These are phyloP conservation scores for Gremmenia infestans DNA, from an alignment of 2,329 filamentous ascomycete species.

Conservation along the genomic window DNA sequence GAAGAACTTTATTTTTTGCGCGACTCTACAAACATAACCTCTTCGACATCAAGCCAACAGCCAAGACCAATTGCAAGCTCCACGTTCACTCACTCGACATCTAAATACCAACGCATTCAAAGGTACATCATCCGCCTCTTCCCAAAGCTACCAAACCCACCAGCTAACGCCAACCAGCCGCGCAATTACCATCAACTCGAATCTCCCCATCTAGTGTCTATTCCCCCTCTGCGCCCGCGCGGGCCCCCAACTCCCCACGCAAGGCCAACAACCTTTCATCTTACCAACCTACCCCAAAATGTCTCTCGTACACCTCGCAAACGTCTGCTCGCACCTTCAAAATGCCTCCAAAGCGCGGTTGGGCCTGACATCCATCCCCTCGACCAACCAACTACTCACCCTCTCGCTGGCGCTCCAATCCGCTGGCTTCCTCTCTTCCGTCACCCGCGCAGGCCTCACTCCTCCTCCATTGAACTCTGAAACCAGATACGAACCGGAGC, in stretches of 20 bases:
- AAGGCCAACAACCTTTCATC: background rate
- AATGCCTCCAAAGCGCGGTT: constrained; percentile 67
- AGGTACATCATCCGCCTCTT: too few relatives aligned
- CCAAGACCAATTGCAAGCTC: too few relatives aligned
- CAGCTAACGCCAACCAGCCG: too few relatives aligned
- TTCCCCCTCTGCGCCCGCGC: constrained; percentile 19
- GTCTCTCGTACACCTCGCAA: constrained; percentile 66
- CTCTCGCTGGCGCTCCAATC: constrained; percentile 62
- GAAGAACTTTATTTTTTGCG: too few relatives aligned
- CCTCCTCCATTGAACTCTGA: constrained; percentile 49
- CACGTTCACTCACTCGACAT: too few relatives aligned
- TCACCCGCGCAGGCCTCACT: constrained; percentile 57
- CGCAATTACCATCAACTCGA: too few relatives aligned
- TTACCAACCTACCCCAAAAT: constrained; percentile 37
- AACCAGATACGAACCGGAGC: constrained; percentile 43
- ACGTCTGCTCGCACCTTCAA: constrained; percentile 69
- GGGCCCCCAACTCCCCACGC: constrained; percentile 11
- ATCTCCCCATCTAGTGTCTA: background rate
- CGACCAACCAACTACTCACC: constrained; percentile 60
- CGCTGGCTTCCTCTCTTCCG: constrained; percentile 62
- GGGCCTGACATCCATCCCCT: constrained; percentile 63
- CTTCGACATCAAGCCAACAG: too few relatives aligned
- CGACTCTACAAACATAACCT: too few relatives aligned
- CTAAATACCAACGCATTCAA: too few relatives aligned
- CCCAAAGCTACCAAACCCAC: too few relatives aligned